Base-by-base conservation (phyloP, 2,329 filamentous ascomycete genomes). In the Apiospora hydei region DNA sequence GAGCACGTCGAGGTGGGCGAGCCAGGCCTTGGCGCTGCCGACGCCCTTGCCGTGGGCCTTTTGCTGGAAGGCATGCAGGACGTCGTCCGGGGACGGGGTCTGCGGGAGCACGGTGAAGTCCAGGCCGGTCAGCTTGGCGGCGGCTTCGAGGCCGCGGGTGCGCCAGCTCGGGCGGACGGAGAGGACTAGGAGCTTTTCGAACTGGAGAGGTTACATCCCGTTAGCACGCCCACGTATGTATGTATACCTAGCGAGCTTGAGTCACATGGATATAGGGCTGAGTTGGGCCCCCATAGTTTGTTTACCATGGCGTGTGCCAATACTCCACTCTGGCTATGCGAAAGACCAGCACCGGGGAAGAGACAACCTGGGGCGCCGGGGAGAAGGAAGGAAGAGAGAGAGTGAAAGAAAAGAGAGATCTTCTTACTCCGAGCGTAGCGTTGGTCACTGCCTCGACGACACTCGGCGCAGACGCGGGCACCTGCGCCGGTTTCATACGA, bases 151-250 rank as follows among this genome's bases (percentile, higher is more conserved):
- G 2, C 81, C 81, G 44, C 80, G 75, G 4, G 79, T 81, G 13
- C 82, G 78, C 82, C 82, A 83, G 73, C 78, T 81, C 1, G 79
- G 78, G 16, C 77, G 74, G 46, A 72, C 73, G 16, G 81, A 81
- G 7, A 83, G 75, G 13, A 77, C 78, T 34, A 83, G 70, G 66
- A 83, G 77, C 71, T 79, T 72, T 71, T 80, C 68, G 34, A 76
- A 76, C 75, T 76, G 64, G 26, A 70, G 30, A n/a, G 41, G 8
- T 16, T n/a, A 47, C 10, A 24, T 41, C 14, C 18, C 24, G 46
- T 34, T 14, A 61, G 53, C 30, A 38, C 53, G 30, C 18, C 30
- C 34, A 38, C 5, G 34, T 38, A 38, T 38, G 30, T 21, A 38
- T 61, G 5, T 6, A 21, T 26, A 34, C 16, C 2, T 34, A 3